phyloP scores from a whole-genome alignment of 2,329 filamentous ascomycete genomes.

The Metarhizium brunneum region DNA sequence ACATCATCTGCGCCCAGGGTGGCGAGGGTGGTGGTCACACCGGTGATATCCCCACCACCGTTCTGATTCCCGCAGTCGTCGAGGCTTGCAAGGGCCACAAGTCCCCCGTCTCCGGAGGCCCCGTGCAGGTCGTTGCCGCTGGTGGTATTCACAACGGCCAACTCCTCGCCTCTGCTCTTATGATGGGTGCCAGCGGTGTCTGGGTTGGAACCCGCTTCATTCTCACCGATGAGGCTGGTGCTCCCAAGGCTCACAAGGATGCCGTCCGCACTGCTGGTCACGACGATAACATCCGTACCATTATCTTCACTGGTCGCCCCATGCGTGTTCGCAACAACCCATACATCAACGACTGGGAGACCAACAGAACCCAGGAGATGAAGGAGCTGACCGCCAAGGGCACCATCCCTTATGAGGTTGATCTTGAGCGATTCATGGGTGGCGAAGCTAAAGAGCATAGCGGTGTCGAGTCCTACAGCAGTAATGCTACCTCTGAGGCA shows the following conservation, averaged over 20 bases:
- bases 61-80: conserved; percentile 89
- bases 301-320: conserved; percentile 97
- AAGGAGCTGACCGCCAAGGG: conserved; percentile 86
- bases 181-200: conserved; percentile 85
- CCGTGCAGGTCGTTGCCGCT: conserved; percentile 86
- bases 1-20: conserved; percentile 97
- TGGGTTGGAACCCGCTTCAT: conserved; percentile 98
- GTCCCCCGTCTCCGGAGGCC: conserved; percentile 76
- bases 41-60: conserved; percentile 81
- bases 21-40: conserved; percentile 97
- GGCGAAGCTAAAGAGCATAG: conserved; percentile 58
- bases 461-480: conserved; percentile 44
- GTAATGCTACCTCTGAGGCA: conserved; percentile 49
- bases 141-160: conserved; percentile 92
- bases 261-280: conserved; percentile 84
- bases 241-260: conserved; percentile 89
- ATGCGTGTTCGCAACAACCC: conserved; percentile 87
- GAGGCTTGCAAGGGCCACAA: conserved; percentile 71
- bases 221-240: conserved; percentile 86
- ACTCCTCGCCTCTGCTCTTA: conserved; percentile 79
- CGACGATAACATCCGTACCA: conserved; percentile 92
- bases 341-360: conserved; percentile 95
- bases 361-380: conserved; percentile 81
- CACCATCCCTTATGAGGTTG: conserved; percentile 85
- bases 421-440: conserved; percentile 70